phyloP scores from a whole-genome alignment of 179 eudicot species.

The Silene noctiflora region DNA sequence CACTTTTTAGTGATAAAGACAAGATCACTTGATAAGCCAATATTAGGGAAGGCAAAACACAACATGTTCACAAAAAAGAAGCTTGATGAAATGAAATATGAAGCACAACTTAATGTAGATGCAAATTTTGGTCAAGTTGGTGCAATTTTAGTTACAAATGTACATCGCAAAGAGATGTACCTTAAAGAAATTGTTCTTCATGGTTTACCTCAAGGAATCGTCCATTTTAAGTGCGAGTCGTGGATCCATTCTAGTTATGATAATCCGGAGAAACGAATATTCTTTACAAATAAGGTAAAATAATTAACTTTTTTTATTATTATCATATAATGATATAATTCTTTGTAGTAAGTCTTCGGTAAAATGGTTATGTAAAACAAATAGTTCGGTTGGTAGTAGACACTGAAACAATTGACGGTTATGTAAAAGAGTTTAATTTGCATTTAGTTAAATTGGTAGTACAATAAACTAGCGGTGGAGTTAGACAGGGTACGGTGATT shows the following conservation, averaged over 20 bases:
- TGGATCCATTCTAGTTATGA: slow-evolving; percentile 62
- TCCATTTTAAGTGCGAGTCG: slow-evolving; percentile 44
- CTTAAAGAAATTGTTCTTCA: slow-evolving; percentile 33
- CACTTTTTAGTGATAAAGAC: slow-evolving; percentile 18
- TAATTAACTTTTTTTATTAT: too few relatives aligned
- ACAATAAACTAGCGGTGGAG: too few relatives aligned
- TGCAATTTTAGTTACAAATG: slow-evolving; percentile 46
- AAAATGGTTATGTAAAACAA: too few relatives aligned
- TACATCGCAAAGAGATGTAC: slow-evolving; percentile 54
- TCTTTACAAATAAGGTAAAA: slow-evolving; percentile 72
- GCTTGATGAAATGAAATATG: slow-evolving; percentile 31
- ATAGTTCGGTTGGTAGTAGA: too few relatives aligned
- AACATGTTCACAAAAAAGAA: slow-evolving; percentile 8
- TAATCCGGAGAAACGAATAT: slow-evolving; percentile 39
- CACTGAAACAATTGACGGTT: too few relatives aligned
- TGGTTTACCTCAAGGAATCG: slow-evolving; percentile 39
- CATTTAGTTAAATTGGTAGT: too few relatives aligned
- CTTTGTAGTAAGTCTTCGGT: too few relatives aligned
- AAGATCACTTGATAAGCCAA: slow-evolving; percentile 25
- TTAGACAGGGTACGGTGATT: too few relatives aligned
- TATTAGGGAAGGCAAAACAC: slow-evolving; percentile 33
- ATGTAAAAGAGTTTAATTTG: too few relatives aligned
- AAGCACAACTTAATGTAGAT: slow-evolving; percentile 38
- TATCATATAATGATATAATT: too few relatives aligned
- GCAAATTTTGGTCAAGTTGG: slow-evolving; percentile 53